A percentile compares a stretch with the other conserved stretches of the same genome.
Evolutionary conservation across 108 stramenopile species (phyloP).

Genomic region (Conticribra weissflogii): DNA sequence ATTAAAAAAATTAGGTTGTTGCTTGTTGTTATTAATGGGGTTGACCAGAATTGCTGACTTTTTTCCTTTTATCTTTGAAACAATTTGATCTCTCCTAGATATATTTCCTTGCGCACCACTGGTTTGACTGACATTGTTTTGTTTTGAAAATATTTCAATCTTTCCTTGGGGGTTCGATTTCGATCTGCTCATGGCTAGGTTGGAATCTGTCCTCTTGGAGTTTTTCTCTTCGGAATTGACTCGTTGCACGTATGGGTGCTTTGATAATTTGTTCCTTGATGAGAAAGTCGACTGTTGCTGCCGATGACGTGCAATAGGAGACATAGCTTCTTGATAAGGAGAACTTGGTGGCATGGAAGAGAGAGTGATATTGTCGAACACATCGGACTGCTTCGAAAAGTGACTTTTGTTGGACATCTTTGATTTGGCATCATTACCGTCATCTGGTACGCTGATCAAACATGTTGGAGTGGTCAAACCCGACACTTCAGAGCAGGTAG

Average conservation of each 20-base stretch:
- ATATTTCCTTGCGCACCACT: not conserved
- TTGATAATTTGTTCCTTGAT: conserved; percentile 12
- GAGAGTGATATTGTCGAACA: conserved; percentile 17
- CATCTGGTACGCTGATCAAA: conserved; percentile 12
- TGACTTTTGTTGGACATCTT: not conserved
- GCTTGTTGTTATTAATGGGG: not conserved
- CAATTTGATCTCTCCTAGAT: conserved; percentile 25
- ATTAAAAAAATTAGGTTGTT: not conserved
- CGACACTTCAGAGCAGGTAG: conserved; percentile 46
- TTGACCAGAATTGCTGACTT: conserved; percentile 7
- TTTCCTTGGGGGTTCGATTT: not conserved
- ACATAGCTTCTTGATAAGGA: conserved; percentile 22
- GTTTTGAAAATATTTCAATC: not conserved
- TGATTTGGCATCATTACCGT: not conserved
- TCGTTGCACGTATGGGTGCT: conserved; percentile 30
- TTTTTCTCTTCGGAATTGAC: conserved; percentile 3
- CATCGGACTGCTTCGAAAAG: conserved; percentile 1
- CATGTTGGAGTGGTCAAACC: conserved; percentile 37
- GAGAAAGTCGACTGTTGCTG: conserved; percentile 3
- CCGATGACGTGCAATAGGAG: conserved; percentile 42
- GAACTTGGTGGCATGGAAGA: not conserved
- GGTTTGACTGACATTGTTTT: conserved; percentile 1
- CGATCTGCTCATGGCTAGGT: too few species aligned
- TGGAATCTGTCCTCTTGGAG: conserved; percentile 14
- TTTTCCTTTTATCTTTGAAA: conserved; percentile 16